These are phyloP conservation scores for Coniochaeta hoffmannii DNA, from an alignment of 2,329 filamentous ascomycete species.

Conservation along the genomic window DNA sequence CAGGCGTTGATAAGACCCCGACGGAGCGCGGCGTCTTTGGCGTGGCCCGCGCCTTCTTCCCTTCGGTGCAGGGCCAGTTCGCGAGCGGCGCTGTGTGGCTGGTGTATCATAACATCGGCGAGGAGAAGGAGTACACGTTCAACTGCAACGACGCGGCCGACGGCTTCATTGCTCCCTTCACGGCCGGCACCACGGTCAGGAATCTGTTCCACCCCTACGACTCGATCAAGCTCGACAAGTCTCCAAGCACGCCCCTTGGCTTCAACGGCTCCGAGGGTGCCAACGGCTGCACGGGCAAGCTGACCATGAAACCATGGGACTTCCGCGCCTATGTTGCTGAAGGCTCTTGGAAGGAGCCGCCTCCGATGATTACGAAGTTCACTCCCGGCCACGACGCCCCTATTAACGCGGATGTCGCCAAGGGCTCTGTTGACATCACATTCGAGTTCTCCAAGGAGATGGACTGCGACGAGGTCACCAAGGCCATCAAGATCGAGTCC, in stretches of 20 bases:
- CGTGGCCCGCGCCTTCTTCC: conserved; percentile 41
- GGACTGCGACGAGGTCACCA: conserved; percentile 48
- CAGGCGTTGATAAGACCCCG: conserved; percentile 17
- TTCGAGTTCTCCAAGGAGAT: conserved; percentile 54
- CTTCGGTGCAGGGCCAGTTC: conserved; percentile 42
- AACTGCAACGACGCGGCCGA: conserved; percentile 39
- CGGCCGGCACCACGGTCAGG: conserved; percentile 46
- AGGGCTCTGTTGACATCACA: conserved; percentile 28
- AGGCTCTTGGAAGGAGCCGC: conserved; percentile 38
- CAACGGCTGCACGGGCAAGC: conserved; percentile 47
- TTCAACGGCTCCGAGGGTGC: conserved; percentile 35
- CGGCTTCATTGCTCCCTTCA: conserved; percentile 50
- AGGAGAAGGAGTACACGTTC: conserved; percentile 45
- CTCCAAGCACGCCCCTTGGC: conserved; percentile 31
- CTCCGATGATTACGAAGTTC: conserved; percentile 53
- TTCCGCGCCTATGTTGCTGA: conserved; percentile 54
- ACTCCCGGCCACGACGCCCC: conserved; percentile 53
- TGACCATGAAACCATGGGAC: conserved; percentile 47
- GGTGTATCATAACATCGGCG: conserved; percentile 40
- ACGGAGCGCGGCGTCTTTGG: conserved; percentile 48
- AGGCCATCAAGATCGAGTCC: conserved; percentile 43
- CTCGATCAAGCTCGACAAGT: conserved; percentile 40
- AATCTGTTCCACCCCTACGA: conserved; percentile 58
- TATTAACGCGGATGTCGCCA: conserved; percentile 32
- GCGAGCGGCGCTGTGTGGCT: conserved; percentile 39